Evolutionary conservation across 2,329 filamentous ascomycete species (phyloP).

Genomic region (Verticillium nonalfalfae): DNA sequence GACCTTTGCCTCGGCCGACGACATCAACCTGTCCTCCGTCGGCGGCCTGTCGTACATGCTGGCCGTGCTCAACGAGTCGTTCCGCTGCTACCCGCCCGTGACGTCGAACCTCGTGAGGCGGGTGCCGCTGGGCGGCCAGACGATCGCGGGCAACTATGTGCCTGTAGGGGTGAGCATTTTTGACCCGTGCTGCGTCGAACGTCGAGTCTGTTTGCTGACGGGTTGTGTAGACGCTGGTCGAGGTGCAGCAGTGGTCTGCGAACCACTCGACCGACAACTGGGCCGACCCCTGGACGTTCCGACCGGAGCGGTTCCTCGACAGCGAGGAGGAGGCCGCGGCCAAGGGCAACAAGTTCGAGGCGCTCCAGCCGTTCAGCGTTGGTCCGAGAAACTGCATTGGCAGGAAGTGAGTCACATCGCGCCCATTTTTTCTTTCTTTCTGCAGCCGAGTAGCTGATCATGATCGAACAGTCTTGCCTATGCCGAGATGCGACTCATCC

Average conservation of each 20-base stretch:
- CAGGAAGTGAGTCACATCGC: slow-evolving; percentile 30
- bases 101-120: slow-evolving; percentile 16
- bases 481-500: slow-evolving; percentile 39
- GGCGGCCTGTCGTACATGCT: slow-evolving; percentile 27
- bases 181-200: not conserved
- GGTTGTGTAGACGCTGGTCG: slow-evolving; percentile 1
- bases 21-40: slow-evolving; percentile 28
- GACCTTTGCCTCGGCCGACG: slow-evolving; percentile 23
- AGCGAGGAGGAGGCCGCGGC: slow-evolving; percentile 1
- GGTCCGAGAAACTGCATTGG: slow-evolving; percentile 45
- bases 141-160: slow-evolving; percentile 20
- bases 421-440: too few species aligned
- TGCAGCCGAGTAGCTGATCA: too few species aligned
- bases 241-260: slow-evolving; percentile 7
- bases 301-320: slow-evolving; percentile 37
- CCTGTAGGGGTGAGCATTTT: slow-evolving; percentile 23
- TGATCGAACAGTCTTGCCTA: slow-evolving; percentile 28
- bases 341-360: slow-evolving; percentile 31
- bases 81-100: slow-evolving; percentile 28
- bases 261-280: slow-evolving; percentile 26
- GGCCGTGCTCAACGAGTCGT: slow-evolving; percentile 32
- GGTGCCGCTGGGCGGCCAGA: slow-evolving; percentile 21
- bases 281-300: slow-evolving; percentile 33
- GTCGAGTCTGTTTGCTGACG: not conserved
- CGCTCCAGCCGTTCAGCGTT: slow-evolving; percentile 39